Conservation (phyloP, 441 rosid genomes). For the Kokia cookei region DNA sequence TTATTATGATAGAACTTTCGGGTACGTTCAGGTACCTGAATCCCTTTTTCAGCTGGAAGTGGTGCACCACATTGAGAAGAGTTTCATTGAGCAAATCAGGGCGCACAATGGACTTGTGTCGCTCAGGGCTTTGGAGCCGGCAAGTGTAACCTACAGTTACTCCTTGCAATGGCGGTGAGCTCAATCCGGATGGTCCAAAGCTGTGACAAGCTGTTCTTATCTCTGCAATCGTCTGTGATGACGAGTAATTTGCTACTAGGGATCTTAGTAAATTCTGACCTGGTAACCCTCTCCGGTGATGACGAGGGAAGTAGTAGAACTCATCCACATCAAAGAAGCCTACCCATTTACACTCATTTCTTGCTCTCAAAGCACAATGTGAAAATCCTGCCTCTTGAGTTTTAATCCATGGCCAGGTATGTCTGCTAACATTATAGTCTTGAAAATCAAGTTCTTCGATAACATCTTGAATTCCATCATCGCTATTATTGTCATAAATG, state of each 20-base stretch:
- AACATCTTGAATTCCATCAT: conserved; percentile 53
- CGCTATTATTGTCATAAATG: conserved; percentile 89
- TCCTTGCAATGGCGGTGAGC: conserved; percentile 58
- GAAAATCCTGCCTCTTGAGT: conserved; percentile 98
- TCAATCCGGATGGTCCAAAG: conserved; percentile 88
- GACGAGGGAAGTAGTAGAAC: conserved; percentile 70
- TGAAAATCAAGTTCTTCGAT: conserved; percentile 49
- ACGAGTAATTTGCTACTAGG: conserved; percentile 61
- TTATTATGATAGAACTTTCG: conserved; percentile 61
- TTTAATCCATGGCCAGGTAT: conserved; percentile 96
- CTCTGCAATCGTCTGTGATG: conserved; percentile 50
- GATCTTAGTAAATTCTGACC: conserved; percentile 52
- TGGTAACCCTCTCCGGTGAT: conserved; percentile 27
- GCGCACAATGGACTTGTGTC: conserved; percentile 83
- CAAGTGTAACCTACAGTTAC: conserved; percentile 88
- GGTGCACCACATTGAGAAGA: conserved; percentile 89
- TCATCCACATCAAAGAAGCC: conserved; percentile 96
- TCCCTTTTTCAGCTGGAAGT: conserved; percentile 59
- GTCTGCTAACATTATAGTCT: conserved; percentile 65
- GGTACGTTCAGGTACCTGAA: conserved; percentile 53
- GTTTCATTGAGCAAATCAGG: conserved; percentile 50
- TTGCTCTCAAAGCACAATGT: conserved; percentile 79
- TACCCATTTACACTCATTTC: conserved; percentile 75
- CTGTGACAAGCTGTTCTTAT: conserved; percentile 83
- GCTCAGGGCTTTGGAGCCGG: conserved; percentile 74